Conservation (phyloP, 225 moss, liverwort and hornwort species). For the Neckera pumila region DNA sequence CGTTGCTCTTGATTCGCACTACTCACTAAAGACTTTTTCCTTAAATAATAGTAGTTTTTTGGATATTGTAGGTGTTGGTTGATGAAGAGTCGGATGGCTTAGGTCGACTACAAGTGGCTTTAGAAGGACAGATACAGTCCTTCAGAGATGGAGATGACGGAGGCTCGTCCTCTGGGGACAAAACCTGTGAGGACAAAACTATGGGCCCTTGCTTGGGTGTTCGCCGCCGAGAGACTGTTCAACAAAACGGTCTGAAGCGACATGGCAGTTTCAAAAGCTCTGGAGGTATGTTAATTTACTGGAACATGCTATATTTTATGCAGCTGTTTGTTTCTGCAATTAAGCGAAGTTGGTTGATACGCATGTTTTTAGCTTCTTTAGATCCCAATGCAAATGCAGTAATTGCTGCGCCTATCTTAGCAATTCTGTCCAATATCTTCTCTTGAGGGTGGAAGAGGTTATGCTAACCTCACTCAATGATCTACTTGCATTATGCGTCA, state of each 20-base stretch:
- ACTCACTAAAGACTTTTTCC: neutral
- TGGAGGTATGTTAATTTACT: slow-evolving; percentile 24
- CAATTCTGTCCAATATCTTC: neutral
- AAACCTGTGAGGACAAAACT: slow-evolving; percentile 42
- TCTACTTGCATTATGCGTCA: neutral
- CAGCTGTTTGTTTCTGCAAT: neutral
- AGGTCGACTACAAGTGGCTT: slow-evolving; percentile 45
- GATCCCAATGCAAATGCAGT: neutral
- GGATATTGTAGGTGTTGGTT: slow-evolving; percentile 69
- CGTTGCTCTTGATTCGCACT: neutral
- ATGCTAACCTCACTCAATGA: neutral
- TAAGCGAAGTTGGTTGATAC: neutral
- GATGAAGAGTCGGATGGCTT: slow-evolving; percentile 97
- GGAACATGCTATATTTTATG: neutral
- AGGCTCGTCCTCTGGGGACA: slow-evolving; percentile 58
- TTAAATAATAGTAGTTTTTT: neutral
- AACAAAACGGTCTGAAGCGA: slow-evolving; percentile 81
- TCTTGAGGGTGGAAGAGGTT: neutral
- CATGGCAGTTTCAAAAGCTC: slow-evolving; percentile 90
- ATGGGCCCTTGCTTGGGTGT: slow-evolving; percentile 79
- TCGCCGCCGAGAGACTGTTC: slow-evolving; percentile 75
- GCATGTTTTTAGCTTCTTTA: neutral
- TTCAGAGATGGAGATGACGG: slow-evolving; percentile 57
- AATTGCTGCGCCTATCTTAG: neutral
- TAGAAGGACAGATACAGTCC: slow-evolving; percentile 31